Evolutionary conservation across 352 stramenopile species (phyloP), one percentile per base, ranked within the genome.

Genomic region (Globisporangium yorkense): DNA sequence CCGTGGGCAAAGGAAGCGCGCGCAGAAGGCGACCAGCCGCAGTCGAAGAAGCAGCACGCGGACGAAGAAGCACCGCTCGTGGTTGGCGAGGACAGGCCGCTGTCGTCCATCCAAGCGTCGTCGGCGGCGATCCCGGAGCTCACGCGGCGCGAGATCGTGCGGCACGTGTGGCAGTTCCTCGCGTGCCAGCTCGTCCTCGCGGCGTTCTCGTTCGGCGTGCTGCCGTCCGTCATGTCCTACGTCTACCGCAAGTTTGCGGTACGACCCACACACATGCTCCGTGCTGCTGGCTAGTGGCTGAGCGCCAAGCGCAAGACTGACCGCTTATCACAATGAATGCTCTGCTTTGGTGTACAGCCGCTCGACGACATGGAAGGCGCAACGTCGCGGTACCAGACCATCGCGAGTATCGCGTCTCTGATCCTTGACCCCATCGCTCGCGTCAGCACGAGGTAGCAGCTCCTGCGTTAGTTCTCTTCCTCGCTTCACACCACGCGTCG

Each of bases 181-280:
- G 51, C 64, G 2, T 90, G 77, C 43, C 77, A 88, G 41, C 72
- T 76, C 24, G 21, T 81, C 1, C 61, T 90, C 31, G 76, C 77
- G 0, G 75, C 75, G 2, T 83, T 90, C 51, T 80, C 71, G 6
- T 90, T 86, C 55, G 80, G 77, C 13, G 73, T 83, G 40, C 61
- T 90, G 12, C 77, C 80, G 8, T 88, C 77, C 9, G 67, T 84
- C n/a, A 84, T 88, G 77, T 72, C 80, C 1, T 90, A 82, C 53
- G 74, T 87, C 24, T 87, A 86, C 68, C 80, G 75, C 52, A 87
- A 86, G 40, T 90, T 81, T 48, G 67, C 76, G 61, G 80, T 89
- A 65, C 43, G 72, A 59, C 21, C 9, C 33, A 39, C 33, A 9
- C 33, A 13, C 33, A 13, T 3, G 33, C 33, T 35, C 31, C 8